Base-by-base conservation (phyloP, 495 filamentous ascomycete genomes). In the Neurospora sp. region DNA sequence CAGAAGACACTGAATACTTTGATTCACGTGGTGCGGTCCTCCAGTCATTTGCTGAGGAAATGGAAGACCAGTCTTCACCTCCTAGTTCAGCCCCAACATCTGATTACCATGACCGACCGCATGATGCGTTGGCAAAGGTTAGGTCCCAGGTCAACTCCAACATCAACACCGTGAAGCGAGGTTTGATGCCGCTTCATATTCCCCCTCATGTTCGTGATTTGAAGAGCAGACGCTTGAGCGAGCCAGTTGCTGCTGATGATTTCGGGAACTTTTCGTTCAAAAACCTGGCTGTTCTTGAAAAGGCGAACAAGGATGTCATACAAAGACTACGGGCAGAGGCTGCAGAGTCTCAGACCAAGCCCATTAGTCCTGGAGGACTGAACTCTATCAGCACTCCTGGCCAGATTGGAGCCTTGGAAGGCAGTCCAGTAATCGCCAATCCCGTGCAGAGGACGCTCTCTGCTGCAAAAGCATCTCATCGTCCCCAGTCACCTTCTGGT, bases 1-100 rank as follows among this genome's bases (percentile, higher is more conserved):
- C 95, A 0, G 96, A 99, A 80, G 95, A 98, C 76, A 99, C 96
- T 0, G 96, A 99, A 76, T 99, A 99, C 77, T 99, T 99, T 75
- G 96, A 99, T 83, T 83, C 93, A 42, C 89, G 96, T 68, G 96
- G 96, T 38, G 96, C 96, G 27, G 95, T 91, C 6, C 82, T 98
- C 68, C 92, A 97, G 77, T 88, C 90, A 7, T 98, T 98, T 78
- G 89, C 91, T 18, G 93, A 97, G 75, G 96, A 99, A 78, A 88
- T 97, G 74, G 96, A 98, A 79, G 96, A 98, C 77, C 93, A 97
- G 77, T 82, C 83, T 38, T 90, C 92, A 3, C 91, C 92, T n/a
- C 86, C 87, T 16, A 85, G 90, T 22, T 80, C 89, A 0, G 89
- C 89, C 5, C 90, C 92, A 1, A 79, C 87, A 35, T 82, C 86